Conservation (phyloP, 495 filamentous ascomycete genomes). For the Sabuloglossum arenarium region DNA sequence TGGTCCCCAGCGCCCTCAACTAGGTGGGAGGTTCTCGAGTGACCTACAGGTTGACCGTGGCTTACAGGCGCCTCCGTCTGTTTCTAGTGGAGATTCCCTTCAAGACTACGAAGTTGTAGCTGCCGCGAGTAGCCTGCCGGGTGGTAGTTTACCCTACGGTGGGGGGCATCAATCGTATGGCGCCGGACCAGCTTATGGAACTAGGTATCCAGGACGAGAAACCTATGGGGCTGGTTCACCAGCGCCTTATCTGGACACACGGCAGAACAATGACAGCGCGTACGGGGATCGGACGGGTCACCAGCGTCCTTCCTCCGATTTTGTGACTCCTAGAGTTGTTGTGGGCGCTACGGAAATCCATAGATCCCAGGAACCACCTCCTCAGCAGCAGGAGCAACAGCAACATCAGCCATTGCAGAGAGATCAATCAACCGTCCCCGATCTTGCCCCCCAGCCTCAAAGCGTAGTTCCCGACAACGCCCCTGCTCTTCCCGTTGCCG, state of each 20-base stretch:
- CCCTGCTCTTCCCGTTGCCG: not conserved
- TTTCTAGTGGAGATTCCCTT: slow-evolving; percentile 53
- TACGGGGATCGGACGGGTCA: not conserved
- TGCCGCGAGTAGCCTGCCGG: slow-evolving; percentile 18
- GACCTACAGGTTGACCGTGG: slow-evolving; percentile 63
- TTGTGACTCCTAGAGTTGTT: not conserved
- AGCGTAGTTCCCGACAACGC: not conserved
- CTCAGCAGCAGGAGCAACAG: not conserved
- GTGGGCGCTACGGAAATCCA: not conserved
- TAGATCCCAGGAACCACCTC: not conserved
- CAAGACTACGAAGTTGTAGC: slow-evolving; percentile 36
- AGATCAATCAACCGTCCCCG: not conserved
- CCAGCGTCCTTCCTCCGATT: not conserved
- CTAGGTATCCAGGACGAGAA: not conserved
- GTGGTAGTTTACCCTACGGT: not conserved
- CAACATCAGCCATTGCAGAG: not conserved
- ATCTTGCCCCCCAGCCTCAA: not conserved
- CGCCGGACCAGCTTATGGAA: not conserved
- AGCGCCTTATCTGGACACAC: not conserved
- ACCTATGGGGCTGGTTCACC: not conserved
- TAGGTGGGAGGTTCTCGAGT: slow-evolving; percentile 81
- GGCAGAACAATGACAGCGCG: not conserved
- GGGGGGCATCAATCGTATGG: not conserved
- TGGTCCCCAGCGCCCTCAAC: slow-evolving; percentile 37
- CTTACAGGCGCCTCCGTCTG: slow-evolving; percentile 53